Evolutionary conservation across 1,139 yeast species (phyloP), one percentile per base, ranked within the genome.

Genomic region (Saccharomyces uvarum): DNA sequence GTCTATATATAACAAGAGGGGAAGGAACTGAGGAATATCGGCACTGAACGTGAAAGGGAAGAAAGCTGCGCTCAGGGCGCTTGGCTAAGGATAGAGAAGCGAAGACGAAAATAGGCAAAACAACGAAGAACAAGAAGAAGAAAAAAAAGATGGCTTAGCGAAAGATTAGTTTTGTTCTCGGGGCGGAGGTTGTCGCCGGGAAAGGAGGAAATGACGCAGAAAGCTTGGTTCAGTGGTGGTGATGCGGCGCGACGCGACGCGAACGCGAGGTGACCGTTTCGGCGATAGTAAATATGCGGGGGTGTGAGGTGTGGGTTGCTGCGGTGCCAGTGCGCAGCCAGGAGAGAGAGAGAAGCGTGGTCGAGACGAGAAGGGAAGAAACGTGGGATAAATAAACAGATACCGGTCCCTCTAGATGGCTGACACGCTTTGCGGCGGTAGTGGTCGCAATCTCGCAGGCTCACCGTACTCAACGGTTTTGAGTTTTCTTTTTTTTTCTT

Each of bases 181-280:
- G 44, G 11, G 44, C 8, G 19, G 44, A 11, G 4, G 24, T 38
- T 38, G 44, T 38, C n/a, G 13, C 44, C 44, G 44, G 24, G n/a
- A 38, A 13, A 3, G 9, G 11, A 13, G 11, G n/a, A 11, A 38
- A n/a, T 2, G 44, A 38, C 44, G 44, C 44, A 38, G 44, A 21
- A 16, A 16, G 44, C 44, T 13, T 11, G 44, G 26, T 26, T 16
- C 44, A 4, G 21, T 38, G n/a, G 19, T 38, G 13, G 19, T 21
- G 50, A 13, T 44, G 50, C 38, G 26, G 46, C 24, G 41, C 24
- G 50, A 19, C 31, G 33, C 33, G 31, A 27, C 50, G 26, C 38
- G 50, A 26, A 28, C n/a, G n/a, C 13, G 19, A 29, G 27, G 13
- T n/a, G 11, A 14, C 1, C 7, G 19, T 21, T 16, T 31, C 29